These are phyloP conservation scores for Umbelopsis sp. DNA, from an alignment of 192 early-diverging fungal genomes.

Conservation along the genomic window DNA sequence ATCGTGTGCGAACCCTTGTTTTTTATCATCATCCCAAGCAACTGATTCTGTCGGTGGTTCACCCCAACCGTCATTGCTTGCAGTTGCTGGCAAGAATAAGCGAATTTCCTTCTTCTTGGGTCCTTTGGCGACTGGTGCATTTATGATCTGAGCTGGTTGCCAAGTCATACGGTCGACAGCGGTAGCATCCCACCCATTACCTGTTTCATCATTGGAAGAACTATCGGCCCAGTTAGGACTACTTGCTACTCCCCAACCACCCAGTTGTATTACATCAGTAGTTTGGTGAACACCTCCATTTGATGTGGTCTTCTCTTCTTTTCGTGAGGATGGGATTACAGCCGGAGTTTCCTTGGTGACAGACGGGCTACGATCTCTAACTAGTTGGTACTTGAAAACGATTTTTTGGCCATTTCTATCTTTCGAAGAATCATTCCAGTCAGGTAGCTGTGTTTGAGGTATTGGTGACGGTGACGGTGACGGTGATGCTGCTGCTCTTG, in stretches of 20 bases:
- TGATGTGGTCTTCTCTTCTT: not conserved
- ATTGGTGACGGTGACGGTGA: not conserved
- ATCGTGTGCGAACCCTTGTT: constrained; percentile 32
- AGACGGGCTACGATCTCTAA: not conserved
- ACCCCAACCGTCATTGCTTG: constrained; percentile 31
- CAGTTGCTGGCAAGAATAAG: not conserved
- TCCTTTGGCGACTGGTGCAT: not conserved
- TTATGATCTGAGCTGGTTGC: constrained; percentile 6
- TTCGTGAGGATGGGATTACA: not conserved
- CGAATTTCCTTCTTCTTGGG: constrained; percentile 3
- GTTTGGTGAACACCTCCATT: not conserved
- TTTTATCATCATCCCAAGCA: constrained; percentile 25
- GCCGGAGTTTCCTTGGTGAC: not conserved
- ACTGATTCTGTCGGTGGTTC: constrained; percentile 19
- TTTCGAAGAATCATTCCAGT: not conserved
- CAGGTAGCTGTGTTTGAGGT: not conserved
- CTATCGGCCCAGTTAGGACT: not conserved
- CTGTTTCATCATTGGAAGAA: not conserved
- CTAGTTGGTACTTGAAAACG: not conserved
- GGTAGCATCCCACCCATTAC: not conserved
- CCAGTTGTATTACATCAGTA: not conserved
- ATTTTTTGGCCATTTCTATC: not conserved
- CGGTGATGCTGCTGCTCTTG: no score
- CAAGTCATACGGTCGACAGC: constrained; percentile 5
- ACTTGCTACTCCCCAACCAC: constrained; percentile 2